Evolutionary conservation across 495 filamentous ascomycete genomes (phyloP).

Genomic region (Trichoderma asperelloides): DNA sequence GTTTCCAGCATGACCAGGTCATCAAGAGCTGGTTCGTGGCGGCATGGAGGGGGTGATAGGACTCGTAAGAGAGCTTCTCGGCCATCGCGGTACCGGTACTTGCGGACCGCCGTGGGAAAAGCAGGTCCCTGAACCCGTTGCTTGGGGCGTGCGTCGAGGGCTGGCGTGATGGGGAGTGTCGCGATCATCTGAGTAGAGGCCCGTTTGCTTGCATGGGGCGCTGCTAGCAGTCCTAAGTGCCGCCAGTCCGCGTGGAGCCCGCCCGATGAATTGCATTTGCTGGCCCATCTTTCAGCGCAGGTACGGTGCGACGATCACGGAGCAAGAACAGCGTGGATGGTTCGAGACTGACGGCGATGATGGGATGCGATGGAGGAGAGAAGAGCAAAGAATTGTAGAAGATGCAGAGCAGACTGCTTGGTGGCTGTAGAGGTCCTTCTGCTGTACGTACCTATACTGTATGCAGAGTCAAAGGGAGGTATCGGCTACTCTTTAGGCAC

Average conservation of each 20-base stretch:
- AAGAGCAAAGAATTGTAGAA: not conserved
- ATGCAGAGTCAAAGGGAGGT: not conserved
- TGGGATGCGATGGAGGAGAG: not conserved
- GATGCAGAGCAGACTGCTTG: not conserved
- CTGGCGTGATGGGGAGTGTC: not conserved
- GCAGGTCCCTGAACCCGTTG: not conserved
- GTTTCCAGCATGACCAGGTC: not conserved
- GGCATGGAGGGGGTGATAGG: not conserved
- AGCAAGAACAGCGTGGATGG: not conserved
- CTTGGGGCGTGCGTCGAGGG: not conserved
- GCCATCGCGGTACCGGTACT: not conserved
- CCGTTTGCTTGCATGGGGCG: not conserved
- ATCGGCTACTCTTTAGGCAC: not conserved
- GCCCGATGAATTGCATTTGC: not conserved
- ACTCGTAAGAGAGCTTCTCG: not conserved
- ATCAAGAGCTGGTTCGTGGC: not conserved
- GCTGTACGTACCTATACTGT: not conserved
- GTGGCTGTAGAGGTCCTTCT: not conserved
- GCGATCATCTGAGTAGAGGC: not conserved
- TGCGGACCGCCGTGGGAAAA: not conserved
- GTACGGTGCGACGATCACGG: not conserved
- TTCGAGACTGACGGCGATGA: not conserved
- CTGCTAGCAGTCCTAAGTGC: not conserved
- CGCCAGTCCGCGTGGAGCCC: conserved; percentile 4
- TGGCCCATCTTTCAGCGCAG: not conserved